A percentile compares a stretch with the other conserved stretches of the same genome.
Conservation (phyloP, 2,329 filamentous ascomycete genomes). For the Alternaria metachromatica region DNA sequence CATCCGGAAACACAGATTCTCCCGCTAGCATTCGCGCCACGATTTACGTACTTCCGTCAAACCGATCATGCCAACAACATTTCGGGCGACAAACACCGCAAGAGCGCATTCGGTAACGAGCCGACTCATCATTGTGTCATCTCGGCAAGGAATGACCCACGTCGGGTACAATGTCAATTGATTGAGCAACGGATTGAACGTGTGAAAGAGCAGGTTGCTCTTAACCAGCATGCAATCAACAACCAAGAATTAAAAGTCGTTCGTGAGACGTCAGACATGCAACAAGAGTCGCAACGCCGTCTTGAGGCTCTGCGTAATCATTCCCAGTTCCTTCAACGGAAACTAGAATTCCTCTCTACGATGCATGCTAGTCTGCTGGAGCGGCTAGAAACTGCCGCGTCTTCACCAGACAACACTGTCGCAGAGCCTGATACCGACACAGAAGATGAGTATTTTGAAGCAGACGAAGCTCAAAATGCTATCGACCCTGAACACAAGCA, state of each 20-base stretch:
- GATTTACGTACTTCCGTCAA: conserved; percentile 96
- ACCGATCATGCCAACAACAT: conserved; percentile 88
- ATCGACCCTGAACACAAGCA: conserved; percentile 55
- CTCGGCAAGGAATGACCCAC: conserved; percentile 75
- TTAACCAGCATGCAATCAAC: conserved; percentile 74
- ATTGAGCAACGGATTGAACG: conserved; percentile 81
- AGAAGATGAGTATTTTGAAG: conserved; percentile 56
- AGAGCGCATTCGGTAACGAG: conserved; percentile 90
- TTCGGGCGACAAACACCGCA: conserved; percentile 78
- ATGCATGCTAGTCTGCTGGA: conserved; percentile 66
- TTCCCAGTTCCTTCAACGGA: conserved; percentile 62
- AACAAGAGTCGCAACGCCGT: conserved; percentile 62
- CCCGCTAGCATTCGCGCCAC: conserved; percentile 88
- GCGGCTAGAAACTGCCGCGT: conserved; percentile 65
- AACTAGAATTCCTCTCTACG: conserved; percentile 64
- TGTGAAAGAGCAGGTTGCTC: conserved; percentile 77
- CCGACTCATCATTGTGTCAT: conserved; percentile 95
- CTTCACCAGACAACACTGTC: conserved; percentile 61
- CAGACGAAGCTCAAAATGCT: conserved; percentile 61
- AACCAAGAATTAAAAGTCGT: conserved; percentile 73
- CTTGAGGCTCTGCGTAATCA: conserved; percentile 63
- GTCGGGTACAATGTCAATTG: conserved; percentile 84
- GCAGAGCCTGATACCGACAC: conserved; percentile 52
- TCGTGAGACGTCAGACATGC: conserved; percentile 61
- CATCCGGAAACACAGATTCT: conserved; percentile 95